Base-by-base conservation (phyloP, 2,329 filamentous ascomycete species). In the Metarhizium guizhouense region DNA sequence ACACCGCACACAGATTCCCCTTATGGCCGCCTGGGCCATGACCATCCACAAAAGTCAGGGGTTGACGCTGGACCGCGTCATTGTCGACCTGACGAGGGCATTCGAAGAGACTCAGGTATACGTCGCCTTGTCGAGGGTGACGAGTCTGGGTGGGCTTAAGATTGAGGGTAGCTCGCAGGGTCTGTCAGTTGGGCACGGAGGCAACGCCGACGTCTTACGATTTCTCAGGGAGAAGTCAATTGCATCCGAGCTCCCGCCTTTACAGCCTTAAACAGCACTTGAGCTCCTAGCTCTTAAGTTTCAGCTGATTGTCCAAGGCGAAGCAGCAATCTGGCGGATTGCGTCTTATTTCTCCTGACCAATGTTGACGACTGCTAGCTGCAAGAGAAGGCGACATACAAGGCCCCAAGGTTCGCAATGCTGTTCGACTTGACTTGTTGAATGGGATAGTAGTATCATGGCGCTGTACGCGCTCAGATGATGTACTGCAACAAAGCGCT, bases 21-120 rank as follows among this genome's bases (percentile, higher is more conserved):
- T 87, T 0, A 68, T 75, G 1, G 72, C 82, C 0, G 84, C 77
- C 0, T 87, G 83, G 79, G 84, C 84, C 0, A 76, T 85, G 62
- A 86, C 77, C 0, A 78, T 85, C 2, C 84, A 87, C 64, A 85
- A 84, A 64, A 75, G 75, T 4, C 81, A 86, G 68, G 81, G 83
- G 3, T 79, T 85, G 73, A 85, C 82, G 1, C 68, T 87, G 4
- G 77, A 85, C 20, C 74, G 74, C 4, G 81, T 82, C 2, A 72
- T 77, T 2, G 80, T 86, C 1, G 68, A 86, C 61, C 63, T 86
- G 5, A 63, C 65, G 0, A 64, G 66, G 5, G 74, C 74, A 0
- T 86, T 85, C 60, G 79, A 80, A 56, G 70, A 75, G 32, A 81
- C 82, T 0, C 82, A 85, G 67, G 76, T 78, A 0, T 86, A 87